phyloP scores from a whole-genome alignment of 2,329 filamentous ascomycete species.

The Colletotrichum magnum region DNA sequence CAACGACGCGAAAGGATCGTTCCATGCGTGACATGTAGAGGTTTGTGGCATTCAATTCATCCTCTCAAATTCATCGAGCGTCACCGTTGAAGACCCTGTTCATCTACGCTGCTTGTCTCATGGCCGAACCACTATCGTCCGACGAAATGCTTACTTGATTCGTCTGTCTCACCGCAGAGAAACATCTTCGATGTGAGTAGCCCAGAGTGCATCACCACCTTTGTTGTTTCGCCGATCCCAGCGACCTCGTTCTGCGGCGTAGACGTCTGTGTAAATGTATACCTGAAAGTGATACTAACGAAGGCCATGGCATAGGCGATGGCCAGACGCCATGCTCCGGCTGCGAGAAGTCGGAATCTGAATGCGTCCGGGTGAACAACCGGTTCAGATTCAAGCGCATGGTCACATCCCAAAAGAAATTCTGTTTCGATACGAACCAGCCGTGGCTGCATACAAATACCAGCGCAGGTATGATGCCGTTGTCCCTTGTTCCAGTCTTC shows the following conservation, averaged over 20 bases:
- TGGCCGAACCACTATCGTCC: neutral
- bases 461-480: neutral
- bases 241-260: neutral
- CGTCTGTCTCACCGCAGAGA: slow-evolving; percentile 1
- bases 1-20: slow-evolving; percentile 22
- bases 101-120: neutral
- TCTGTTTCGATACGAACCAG: slow-evolving; percentile 21
- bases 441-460: slow-evolving; percentile 14
- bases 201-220: neutral
- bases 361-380: slow-evolving; percentile 18
- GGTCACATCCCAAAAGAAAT: slow-evolving; percentile 11
- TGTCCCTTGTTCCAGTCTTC: neutral
- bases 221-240: neutral
- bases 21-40: slow-evolving; percentile 24
- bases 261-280: neutral
- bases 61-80: too few species aligned
- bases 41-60: neutral
- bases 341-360: slow-evolving; percentile 21
- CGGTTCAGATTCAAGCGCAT: slow-evolving; percentile 27
- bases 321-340: slow-evolving; percentile 20
- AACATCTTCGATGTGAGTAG: slow-evolving; percentile 25
- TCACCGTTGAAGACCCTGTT: too few species aligned
- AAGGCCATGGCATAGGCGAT: slow-evolving; percentile 1
- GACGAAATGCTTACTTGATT: slow-evolving; percentile 6
- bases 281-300: neutral